Evolutionary conservation across 2,329 filamentous ascomycete species (phyloP).

Genomic region (Verticillium nonalfalfae): DNA sequence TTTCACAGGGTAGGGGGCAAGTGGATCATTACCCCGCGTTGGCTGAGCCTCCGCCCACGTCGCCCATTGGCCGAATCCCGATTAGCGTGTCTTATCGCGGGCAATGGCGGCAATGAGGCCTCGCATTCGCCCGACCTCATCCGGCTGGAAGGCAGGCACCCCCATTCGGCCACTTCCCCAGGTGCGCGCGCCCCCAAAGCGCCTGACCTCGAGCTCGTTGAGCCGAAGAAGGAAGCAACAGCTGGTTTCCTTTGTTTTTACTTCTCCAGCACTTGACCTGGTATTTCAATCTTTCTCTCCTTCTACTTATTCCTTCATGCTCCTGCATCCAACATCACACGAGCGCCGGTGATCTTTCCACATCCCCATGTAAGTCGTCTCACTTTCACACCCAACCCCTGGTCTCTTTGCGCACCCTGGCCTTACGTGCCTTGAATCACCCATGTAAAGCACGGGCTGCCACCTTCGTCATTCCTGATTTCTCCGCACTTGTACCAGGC

Average conservation of each 20-base stretch:
- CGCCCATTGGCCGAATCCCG: not conserved
- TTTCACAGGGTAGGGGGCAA: not conserved
- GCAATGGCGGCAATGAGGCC: not conserved
- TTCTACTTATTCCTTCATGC: not conserved
- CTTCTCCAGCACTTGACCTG: not conserved
- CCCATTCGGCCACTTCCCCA: not conserved
- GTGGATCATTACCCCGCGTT: constrained; percentile 1
- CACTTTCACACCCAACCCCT: not conserved
- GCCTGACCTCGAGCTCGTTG: not conserved
- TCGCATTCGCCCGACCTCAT: not conserved
- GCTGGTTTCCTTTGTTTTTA: not conserved
- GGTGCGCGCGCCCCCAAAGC: not conserved
- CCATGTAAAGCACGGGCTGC: not conserved
- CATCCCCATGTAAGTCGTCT: not conserved
- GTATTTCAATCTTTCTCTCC: not conserved
- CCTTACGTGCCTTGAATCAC: not conserved
- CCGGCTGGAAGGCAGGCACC: not conserved
- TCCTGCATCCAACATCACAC: not conserved
- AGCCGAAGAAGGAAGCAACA: not conserved
- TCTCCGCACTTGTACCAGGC: not conserved
- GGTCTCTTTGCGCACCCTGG: not conserved
- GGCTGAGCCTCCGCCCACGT: not conserved
- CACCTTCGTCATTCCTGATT: constrained; percentile 2
- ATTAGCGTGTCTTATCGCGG: not conserved
- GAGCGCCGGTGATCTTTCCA: not conserved